Percentiles rank a stretch among this genome's conserved stretches.
Conservation (phyloP, 306 rosid species). For the Rosa chinensis region DNA sequence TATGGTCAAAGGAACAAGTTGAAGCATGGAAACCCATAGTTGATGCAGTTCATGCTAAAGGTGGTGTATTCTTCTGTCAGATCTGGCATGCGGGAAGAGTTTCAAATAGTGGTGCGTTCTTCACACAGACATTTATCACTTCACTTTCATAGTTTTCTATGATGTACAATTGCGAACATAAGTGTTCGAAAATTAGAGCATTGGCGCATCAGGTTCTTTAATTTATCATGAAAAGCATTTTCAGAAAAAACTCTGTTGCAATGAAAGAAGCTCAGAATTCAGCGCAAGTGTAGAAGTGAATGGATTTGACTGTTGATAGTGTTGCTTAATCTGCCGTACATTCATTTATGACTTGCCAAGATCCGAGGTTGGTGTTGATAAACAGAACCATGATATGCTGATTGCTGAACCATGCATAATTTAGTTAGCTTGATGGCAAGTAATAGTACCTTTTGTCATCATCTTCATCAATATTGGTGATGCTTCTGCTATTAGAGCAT, state of each 20-base stretch:
- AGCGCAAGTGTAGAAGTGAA: too few species aligned
- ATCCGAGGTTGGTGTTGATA: too few species aligned
- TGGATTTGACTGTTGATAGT: too few species aligned
- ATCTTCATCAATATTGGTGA: neutral
- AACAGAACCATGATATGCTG: neutral
- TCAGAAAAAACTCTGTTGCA: neutral
- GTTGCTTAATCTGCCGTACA: too few species aligned
- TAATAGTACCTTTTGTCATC: too few species aligned
- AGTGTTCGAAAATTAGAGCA: neutral
- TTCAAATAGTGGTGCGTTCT: neutral
- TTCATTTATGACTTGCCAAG: too few species aligned
- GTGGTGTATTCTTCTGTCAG: neutral
- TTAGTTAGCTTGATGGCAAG: too few species aligned
- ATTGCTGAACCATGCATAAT: neutral
- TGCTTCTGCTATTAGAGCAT: neutral
- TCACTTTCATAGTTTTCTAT: neutral
- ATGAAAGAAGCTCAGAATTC: too few species aligned
- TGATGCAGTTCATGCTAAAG: neutral
- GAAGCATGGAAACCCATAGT: slow-evolving; percentile 6
- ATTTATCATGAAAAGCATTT: neutral
- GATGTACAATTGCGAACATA: neutral
- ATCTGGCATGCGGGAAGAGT: neutral
- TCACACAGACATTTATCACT: neutral
- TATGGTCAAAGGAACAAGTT: slow-evolving; percentile 5
- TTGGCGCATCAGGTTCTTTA: neutral